These are phyloP conservation scores for Stachybotrys chartarum DNA, from an alignment of 2,329 filamentous ascomycete species.

Conservation along the genomic window DNA sequence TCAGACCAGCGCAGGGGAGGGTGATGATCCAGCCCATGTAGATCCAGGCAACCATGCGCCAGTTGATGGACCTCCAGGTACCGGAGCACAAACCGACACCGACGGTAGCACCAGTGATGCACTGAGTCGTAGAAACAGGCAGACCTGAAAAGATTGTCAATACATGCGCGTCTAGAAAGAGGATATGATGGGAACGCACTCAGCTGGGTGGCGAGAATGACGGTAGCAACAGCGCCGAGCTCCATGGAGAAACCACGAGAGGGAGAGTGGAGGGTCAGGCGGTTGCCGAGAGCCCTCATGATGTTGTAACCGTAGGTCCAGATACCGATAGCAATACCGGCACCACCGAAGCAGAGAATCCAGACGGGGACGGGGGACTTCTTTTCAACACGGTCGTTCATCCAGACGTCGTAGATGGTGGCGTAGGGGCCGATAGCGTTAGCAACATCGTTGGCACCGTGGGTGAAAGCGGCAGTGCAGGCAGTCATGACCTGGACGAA, in stretches of 20 bases:
- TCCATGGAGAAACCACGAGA: constrained; percentile 54
- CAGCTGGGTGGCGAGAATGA: constrained; percentile 57
- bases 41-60: constrained; percentile 55
- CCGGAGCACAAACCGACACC: constrained; percentile 57
- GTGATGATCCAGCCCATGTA: constrained; percentile 56
- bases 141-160: constrained; percentile 29
- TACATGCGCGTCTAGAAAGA: accelerated
- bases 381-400: constrained; percentile 32
- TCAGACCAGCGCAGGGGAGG: constrained; percentile 47
- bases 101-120: constrained; percentile 56
- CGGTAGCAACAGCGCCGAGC: constrained; percentile 51
- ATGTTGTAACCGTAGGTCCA: constrained; percentile 61
- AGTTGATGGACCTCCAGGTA: constrained; percentile 53
- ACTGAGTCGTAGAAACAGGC: constrained; percentile 59
- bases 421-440: constrained; percentile 58
- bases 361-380: constrained; percentile 49
- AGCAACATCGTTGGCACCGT: constrained; percentile 61
- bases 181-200: constrained; percentile 19
- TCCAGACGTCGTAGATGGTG: constrained; percentile 55
- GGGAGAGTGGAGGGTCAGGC: constrained; percentile 54
- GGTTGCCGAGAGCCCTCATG: constrained; percentile 57
- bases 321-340: constrained; percentile 46
- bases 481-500: constrained; percentile 56
- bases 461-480: constrained; percentile 56
- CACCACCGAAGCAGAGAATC: constrained; percentile 50